phyloP scores from a whole-genome alignment of 2,329 filamentous ascomycete genomes.

The Cryphonectria radicalis region DNA sequence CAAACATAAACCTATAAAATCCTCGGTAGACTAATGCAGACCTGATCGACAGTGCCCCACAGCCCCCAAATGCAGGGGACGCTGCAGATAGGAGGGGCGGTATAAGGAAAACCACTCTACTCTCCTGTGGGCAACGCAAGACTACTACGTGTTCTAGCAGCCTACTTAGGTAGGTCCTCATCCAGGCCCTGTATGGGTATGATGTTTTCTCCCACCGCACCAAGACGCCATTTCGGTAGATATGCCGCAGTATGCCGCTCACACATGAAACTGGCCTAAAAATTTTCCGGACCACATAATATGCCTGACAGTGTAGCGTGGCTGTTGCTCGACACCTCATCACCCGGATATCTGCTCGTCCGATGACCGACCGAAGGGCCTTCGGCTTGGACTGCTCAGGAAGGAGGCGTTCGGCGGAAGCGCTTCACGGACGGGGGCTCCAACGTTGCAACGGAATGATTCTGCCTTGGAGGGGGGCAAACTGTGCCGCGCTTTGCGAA shows the following conservation, averaged over 20 bases:
- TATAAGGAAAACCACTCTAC: not conserved
- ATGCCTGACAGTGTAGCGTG: not conserved
- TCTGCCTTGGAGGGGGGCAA: not conserved
- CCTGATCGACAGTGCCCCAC: constrained; percentile 9
- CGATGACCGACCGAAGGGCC: constrained; percentile 8
- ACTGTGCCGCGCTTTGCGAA: not conserved
- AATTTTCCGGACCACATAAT: not conserved
- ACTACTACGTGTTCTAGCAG: constrained; percentile 5
- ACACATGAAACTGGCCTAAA: not conserved
- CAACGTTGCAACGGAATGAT: not conserved
- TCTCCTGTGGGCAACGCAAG: not conserved
- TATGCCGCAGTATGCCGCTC: not conserved
- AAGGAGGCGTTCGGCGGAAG: not conserved
- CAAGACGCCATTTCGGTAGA: not conserved
- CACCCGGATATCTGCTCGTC: not conserved
- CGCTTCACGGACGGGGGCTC: not conserved
- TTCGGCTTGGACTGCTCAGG: constrained; percentile 5
- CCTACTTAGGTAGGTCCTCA: constrained; percentile 9
- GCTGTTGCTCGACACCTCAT: constrained; percentile 2
- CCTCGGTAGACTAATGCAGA: constrained; percentile 7
- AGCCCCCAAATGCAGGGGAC: constrained; percentile 2
- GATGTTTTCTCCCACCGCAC: not conserved
- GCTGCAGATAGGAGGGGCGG: not conserved
- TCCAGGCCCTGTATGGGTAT: not conserved
- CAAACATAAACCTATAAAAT: not conserved